Conservation (phyloP, 495 filamentous ascomycete genomes). For the Aspergillus sclerotiicarbonarius region DNA sequence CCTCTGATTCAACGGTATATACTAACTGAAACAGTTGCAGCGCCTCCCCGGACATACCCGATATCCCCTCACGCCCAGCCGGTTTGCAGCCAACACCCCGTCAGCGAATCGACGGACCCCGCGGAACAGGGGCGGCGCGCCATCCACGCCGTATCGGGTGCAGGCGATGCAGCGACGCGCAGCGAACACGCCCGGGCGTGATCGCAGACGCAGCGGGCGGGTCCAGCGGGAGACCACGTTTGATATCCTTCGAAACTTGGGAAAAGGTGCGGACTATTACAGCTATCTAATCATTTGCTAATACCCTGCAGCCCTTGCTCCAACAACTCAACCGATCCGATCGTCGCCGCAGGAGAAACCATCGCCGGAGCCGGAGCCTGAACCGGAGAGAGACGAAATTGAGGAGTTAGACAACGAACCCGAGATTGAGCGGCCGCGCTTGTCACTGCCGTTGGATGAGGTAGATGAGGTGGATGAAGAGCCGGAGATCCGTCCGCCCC, state of each 20-base stretch:
- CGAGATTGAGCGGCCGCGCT: conserved; percentile 59
- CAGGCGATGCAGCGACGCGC: conserved; percentile 70
- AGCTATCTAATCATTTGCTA: neutral
- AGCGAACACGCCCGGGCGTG: conserved; percentile 71
- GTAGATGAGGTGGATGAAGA: conserved; percentile 54
- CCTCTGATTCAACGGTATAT: neutral
- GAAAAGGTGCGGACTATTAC: conserved; percentile 43
- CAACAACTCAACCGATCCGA: conserved; percentile 52
- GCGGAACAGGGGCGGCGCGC: conserved; percentile 39
- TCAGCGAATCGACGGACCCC: conserved; percentile 38
- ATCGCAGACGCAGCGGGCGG: conserved; percentile 62
- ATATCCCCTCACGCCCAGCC: conserved; percentile 42
- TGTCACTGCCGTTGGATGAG: conserved; percentile 68
- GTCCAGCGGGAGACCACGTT: conserved; percentile 74
- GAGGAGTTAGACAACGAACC: conserved; percentile 65
- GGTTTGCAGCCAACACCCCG: conserved; percentile 32
- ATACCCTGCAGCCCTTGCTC: conserved; percentile 51
- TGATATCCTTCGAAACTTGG: conserved; percentile 65
- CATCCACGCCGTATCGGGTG: conserved; percentile 70
- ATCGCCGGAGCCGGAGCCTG: conserved; percentile 19
- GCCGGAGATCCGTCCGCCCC: conserved; percentile 56
- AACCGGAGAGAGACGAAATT: conserved; percentile 38
- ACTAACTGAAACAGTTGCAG: conserved; percentile 28
- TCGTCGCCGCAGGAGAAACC: conserved; percentile 52
- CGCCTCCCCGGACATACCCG: conserved; percentile 36